A percentile compares a stretch with the other conserved stretches of the same genome.
Evolutionary conservation across 129 eudicot species (phyloP).

Genomic region (Tagetes erecta): DNA sequence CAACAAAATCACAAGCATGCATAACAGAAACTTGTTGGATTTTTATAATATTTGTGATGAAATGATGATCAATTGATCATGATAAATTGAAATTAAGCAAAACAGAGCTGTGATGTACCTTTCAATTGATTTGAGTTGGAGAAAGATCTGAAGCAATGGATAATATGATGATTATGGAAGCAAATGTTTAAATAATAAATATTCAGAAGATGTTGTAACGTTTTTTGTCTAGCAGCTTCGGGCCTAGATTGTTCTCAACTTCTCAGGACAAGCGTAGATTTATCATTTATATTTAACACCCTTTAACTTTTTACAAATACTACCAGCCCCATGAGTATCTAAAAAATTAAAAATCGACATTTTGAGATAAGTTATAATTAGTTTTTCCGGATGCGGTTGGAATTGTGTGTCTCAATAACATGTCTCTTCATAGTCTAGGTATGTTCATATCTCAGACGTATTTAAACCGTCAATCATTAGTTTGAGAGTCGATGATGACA

Average conservation of each 20-base stretch:
- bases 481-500: too few relatives aligned
- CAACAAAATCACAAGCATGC: background rate
- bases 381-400: too few relatives aligned
- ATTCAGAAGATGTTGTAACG: background rate
- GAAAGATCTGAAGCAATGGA: constrained; percentile 21
- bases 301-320: constrained; percentile 10
- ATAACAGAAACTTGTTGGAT: background rate
- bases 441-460: too few relatives aligned
- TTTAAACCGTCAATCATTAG: too few relatives aligned
- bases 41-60: background rate
- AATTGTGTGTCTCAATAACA: too few relatives aligned
- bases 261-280: constrained; percentile 22
- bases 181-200: constrained; percentile 9
- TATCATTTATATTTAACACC: constrained; percentile 10
- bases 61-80: constrained; percentile 16
- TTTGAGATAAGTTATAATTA: too few relatives aligned
- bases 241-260: constrained; percentile 51
- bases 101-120: constrained; percentile 15
- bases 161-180: background rate
- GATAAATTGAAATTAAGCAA: constrained; percentile 8
- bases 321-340: background rate
- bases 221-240: constrained; percentile 26
- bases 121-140: constrained; percentile 5
- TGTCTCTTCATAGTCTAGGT: too few relatives aligned
- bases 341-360: too few relatives aligned